phyloP scores from a whole-genome alignment of 139 green algal species.

The Pleodorina starrii region DNA sequence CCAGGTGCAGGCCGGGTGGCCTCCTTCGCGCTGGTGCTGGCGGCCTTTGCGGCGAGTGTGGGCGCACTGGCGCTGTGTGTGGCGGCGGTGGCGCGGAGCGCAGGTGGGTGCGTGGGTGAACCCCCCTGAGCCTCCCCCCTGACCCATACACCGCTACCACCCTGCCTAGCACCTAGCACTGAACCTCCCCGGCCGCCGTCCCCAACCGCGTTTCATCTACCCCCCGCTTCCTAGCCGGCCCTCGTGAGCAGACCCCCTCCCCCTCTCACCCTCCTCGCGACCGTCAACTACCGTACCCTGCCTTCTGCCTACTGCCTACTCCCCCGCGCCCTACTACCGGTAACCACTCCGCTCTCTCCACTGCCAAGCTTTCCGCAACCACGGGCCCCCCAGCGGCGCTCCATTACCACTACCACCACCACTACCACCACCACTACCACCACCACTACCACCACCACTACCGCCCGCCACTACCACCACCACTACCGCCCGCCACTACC shows the following conservation, averaged over 20 bases:
- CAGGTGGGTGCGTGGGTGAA: slow-evolving; percentile 45
- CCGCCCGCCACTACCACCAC: too few relatives aligned
- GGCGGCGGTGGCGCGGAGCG: slow-evolving; percentile 47
- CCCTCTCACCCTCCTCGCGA: too few relatives aligned
- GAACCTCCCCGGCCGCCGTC: too few relatives aligned
- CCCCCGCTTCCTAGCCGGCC: too few relatives aligned
- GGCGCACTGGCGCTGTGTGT: slow-evolving; percentile 77
- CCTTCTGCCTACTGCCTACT: neutral
- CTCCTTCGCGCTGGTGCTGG: slow-evolving; percentile 74
- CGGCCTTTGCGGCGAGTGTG: slow-evolving; percentile 65
- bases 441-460: too few relatives aligned
- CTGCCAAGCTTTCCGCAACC: too few relatives aligned
- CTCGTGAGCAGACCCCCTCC: too few relatives aligned
- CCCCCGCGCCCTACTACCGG: neutral
- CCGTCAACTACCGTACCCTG: neutral
- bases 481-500: too few relatives aligned
- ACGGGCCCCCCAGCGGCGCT: neutral
- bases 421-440: neutral
- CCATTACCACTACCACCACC: neutral
- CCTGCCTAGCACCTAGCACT: too few relatives aligned
- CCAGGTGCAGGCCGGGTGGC: slow-evolving; percentile 43
- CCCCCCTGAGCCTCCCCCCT: too few relatives aligned
- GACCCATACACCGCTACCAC: too few relatives aligned
- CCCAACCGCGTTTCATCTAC: too few relatives aligned
- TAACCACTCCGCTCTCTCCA: neutral